Base-by-base conservation (phyloP, 768 basidiomycete genomes). In the Kondoa subrosea region DNA sequence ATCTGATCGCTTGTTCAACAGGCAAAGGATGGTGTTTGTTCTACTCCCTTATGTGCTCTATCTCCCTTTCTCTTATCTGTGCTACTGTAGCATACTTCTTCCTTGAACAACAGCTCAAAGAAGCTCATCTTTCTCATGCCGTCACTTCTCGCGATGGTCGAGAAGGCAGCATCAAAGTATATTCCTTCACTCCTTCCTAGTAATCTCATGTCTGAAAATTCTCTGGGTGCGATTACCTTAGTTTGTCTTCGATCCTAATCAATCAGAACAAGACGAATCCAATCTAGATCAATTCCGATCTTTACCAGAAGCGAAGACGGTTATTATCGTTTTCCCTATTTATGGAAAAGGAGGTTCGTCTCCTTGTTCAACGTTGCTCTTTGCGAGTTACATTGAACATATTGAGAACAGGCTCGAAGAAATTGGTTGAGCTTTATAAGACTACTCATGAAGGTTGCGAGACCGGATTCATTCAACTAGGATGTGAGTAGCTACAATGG, bases 21-120 rank as follows among this genome's bases (percentile, higher is more conserved):
- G n/a, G n/a, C n/a, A n/a, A n/a, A n/a, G n/a, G n/a, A n/a, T n/a
- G n/a, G n/a, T n/a, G n/a, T n/a, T n/a, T n/a, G n/a, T n/a, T n/a
- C n/a, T n/a, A n/a, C n/a, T n/a, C n/a, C n/a, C n/a, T n/a, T n/a
- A n/a, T n/a, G n/a, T n/a, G n/a, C n/a, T n/a, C n/a, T n/a, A n/a
- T n/a, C n/a, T n/a, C n/a, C n/a, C n/a, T n/a, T n/a, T n/a, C n/a
- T n/a, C n/a, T n/a, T n/a, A n/a, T n/a, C n/a, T n/a, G n/a, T n/a
- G 83, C 30, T 85, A 85, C 33, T 87, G 85, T 85, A 83, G 83
- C 2, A n/a, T 83, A 81, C 0, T 79, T 77, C 4, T 87, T 85
- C 76, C 78, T 86, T 29, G 77, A 83, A 40, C 81, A 84, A 0
- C 81, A 83, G 32, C 83, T 83, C 74, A 30, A 73, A 1, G 70